Evolutionary conservation across 2,329 filamentous ascomycete genomes (phyloP).

Genomic region (Passalora sequoiae): DNA sequence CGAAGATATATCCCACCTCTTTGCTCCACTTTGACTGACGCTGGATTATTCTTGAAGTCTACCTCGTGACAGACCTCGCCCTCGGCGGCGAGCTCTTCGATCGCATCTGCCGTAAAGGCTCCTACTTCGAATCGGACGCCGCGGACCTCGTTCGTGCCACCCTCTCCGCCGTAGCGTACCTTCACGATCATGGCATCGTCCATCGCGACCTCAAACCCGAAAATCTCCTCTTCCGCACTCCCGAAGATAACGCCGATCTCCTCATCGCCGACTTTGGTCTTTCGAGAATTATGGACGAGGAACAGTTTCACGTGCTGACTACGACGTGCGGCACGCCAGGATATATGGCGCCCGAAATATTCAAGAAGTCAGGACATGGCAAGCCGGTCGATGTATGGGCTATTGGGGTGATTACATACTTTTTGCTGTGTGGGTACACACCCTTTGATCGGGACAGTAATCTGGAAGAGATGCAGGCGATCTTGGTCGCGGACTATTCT

Average conservation of each 20-base stretch:
- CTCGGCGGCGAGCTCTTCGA: constrained; percentile 96
- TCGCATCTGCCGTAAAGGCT: constrained; percentile 96
- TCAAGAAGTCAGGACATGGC: constrained; percentile 96
- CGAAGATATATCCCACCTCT: no score
- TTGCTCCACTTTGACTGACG: no score
- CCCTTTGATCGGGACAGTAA: constrained; percentile 97
- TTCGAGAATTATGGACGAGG: constrained; percentile 96
- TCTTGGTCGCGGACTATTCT: constrained; percentile 90
- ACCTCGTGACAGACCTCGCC: constrained; percentile 93
- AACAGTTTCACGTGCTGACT: constrained; percentile 94
- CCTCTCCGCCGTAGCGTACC: constrained; percentile 93
- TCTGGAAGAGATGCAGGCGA: constrained; percentile 99
- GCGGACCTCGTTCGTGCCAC: constrained; percentile 92
- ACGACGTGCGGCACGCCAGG: constrained; percentile 97
- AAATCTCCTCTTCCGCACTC: constrained; percentile 92
- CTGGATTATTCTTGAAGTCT: constrained; percentile 57
- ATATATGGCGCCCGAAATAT: constrained; percentile 99
- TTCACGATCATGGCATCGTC: constrained; percentile 97
- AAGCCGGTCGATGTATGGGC: constrained; percentile 99
- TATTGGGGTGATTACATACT: constrained; percentile 97
- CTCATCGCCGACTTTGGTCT: constrained; percentile 96
- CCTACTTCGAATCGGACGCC: constrained; percentile 96
- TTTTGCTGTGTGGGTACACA: constrained; percentile 94
- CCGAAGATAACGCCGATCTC: constrained; percentile 94
- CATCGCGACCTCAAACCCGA: constrained; percentile 97